Conservation (phyloP, 495 filamentous ascomycete species). For the Trichoderma reesei region DNA sequence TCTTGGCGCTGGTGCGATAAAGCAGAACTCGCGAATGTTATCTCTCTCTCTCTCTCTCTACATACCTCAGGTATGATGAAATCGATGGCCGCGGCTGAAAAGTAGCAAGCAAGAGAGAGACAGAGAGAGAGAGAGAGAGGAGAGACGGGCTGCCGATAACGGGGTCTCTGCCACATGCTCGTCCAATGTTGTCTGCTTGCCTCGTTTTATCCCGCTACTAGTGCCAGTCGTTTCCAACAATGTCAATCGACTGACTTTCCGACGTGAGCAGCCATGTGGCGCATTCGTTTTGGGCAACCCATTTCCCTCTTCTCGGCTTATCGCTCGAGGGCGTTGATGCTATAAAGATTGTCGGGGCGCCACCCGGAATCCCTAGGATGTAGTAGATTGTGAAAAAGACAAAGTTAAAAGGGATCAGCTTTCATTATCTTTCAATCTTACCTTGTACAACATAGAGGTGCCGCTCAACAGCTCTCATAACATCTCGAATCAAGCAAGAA, state of each 20-base stretch:
- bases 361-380: too few species aligned
- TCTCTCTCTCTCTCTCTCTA: neutral
- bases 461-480: too few species aligned
- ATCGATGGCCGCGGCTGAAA: neutral
- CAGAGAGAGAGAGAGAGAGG: too few species aligned
- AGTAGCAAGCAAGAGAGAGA: neutral
- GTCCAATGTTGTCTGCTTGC: neutral
- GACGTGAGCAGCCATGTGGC: conserved; percentile 6
- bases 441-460: too few species aligned
- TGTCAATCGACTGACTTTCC: conserved; percentile 2
- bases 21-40: neutral
- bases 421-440: too few species aligned
- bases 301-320: neutral
- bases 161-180: neutral
- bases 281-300: neutral
- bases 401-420: too few species aligned
- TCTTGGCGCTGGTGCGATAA: neutral
- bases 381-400: too few species aligned
- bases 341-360: neutral
- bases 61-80: neutral
- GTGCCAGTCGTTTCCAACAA: neutral
- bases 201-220: too few species aligned
- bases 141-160: neutral
- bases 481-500: too few species aligned
- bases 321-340: neutral